Evolutionary conservation across 257 asterid species (phyloP).

Genomic region (Penstemon barbatus): DNA sequence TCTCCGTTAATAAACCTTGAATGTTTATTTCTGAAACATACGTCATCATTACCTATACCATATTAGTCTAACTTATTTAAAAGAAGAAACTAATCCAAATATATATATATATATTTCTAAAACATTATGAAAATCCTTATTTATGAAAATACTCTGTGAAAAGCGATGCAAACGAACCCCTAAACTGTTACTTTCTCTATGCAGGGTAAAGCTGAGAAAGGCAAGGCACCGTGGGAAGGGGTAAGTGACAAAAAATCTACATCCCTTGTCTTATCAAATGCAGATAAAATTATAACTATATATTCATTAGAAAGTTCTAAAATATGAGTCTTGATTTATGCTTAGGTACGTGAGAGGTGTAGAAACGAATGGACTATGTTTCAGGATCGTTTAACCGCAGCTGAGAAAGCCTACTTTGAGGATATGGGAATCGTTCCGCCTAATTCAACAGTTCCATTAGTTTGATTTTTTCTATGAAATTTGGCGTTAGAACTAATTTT

Average conservation of each 20-base stretch:
- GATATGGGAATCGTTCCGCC: slow-evolving; percentile 70
- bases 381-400: slow-evolving; percentile 68
- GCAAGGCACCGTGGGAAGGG: slow-evolving; percentile 99
- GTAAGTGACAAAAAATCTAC: slow-evolving; percentile 38
- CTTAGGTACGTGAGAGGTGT: slow-evolving; percentile 85
- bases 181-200: slow-evolving; percentile 10
- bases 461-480: neutral
- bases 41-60: no score
- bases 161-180: no score
- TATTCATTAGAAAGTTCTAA: neutral
- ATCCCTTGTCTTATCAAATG: neutral
- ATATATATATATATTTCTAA: no score
- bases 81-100: no score
- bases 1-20: no score
- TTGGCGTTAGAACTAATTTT: slow-evolving; percentile 7
- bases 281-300: neutral
- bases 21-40: no score
- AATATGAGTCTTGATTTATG: neutral
- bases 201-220: slow-evolving; percentile 79
- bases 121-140: no score
- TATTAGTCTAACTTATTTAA: no score
- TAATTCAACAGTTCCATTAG: slow-evolving; percentile 57
- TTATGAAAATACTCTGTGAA: no score
- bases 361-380: slow-evolving; percentile 80
- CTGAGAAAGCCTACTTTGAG: slow-evolving; percentile 69